A percentile compares a stretch with the other conserved stretches of the same genome.
phyloP scores from a whole-genome alignment of 129 eudicot species.

The Dittrichia graveolens region DNA sequence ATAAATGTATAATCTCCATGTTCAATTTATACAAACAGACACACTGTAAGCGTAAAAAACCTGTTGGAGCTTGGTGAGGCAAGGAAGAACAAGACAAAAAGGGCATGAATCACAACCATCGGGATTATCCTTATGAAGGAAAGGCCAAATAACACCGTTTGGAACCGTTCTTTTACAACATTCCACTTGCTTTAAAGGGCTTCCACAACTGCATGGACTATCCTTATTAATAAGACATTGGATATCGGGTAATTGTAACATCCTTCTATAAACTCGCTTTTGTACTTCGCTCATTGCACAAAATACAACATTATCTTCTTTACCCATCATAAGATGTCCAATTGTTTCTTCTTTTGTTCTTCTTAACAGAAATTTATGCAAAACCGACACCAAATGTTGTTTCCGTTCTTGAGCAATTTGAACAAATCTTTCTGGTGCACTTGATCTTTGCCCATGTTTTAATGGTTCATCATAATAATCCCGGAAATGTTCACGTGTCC shows the following conservation, averaged over 20 bases:
- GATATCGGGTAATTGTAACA: slow-evolving; percentile 74
- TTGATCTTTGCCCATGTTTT: slow-evolving; percentile 91
- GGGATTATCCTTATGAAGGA: slow-evolving; percentile 82
- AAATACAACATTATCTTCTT: slow-evolving; percentile 97
- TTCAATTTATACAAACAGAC: too few relatives aligned
- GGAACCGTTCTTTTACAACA: slow-evolving; percentile 87
- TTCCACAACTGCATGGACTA: slow-evolving; percentile 81
- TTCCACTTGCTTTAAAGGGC: slow-evolving; percentile 91
- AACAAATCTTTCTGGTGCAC: slow-evolving; percentile 73
- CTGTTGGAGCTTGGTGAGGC: slow-evolving; percentile 95
- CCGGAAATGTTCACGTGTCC: slow-evolving; percentile 89
- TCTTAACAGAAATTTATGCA: slow-evolving; percentile 65
- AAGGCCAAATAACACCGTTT: slow-evolving; percentile 82
- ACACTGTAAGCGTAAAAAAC: slow-evolving; percentile 31
- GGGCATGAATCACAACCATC: slow-evolving; percentile 97
- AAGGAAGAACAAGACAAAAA: slow-evolving; percentile 88
- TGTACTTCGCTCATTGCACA: slow-evolving; percentile 95
- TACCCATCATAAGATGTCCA: slow-evolving; percentile 95
- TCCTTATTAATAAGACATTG: slow-evolving; percentile 88
- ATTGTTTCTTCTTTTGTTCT: slow-evolving; percentile 96
- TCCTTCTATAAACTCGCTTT: slow-evolving; percentile 82
- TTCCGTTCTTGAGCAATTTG: slow-evolving; percentile 74
- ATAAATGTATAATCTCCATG: too few relatives aligned
- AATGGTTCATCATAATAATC: slow-evolving; percentile 86
- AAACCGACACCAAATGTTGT: slow-evolving; percentile 74